Conservation (phyloP, 306 rosid genomes). For the Datisca glomerata region DNA sequence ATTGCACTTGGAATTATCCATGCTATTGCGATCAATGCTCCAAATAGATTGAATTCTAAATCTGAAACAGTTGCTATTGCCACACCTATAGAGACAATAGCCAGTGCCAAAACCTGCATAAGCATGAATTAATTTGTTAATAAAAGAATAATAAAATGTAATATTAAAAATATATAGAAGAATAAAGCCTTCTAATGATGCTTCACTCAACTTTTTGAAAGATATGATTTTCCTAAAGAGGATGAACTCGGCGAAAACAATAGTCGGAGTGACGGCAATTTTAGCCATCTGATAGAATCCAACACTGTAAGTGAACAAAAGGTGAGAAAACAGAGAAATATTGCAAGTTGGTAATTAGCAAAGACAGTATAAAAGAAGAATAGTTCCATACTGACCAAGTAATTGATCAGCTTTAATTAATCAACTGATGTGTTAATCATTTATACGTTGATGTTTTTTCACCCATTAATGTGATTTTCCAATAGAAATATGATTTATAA, state of each 20-base stretch:
- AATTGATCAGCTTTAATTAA: too few relatives aligned
- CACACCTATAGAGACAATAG: constrained; percentile 61
- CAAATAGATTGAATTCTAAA: constrained; percentile 76
- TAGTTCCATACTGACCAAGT: too few relatives aligned
- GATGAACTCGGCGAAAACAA: constrained; percentile 76
- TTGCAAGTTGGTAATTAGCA: too few relatives aligned
- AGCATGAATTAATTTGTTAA: neutral
- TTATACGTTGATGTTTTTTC: too few relatives aligned
- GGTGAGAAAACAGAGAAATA: constrained; percentile 19
- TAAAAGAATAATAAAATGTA: neutral
- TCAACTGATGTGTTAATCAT: too few relatives aligned
- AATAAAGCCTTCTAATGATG: too few relatives aligned
- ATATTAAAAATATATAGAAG: too few relatives aligned
- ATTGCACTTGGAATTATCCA: constrained; percentile 88
- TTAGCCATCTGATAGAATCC: constrained; percentile 99
- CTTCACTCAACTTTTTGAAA: constrained; percentile 32
- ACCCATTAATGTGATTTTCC: too few relatives aligned
- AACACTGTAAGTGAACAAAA: constrained; percentile 37
- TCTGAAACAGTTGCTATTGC: constrained; percentile 86
- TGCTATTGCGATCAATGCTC: constrained; percentile 53
- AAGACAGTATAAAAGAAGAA: too few relatives aligned
- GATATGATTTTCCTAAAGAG: constrained; percentile 54
- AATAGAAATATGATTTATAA: too few relatives aligned
- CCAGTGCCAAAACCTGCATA: constrained; percentile 66
- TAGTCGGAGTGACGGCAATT: constrained; percentile 94